Percentiles rank a stretch among this genome's conserved stretches.
phyloP scores from a whole-genome alignment of 2,329 filamentous ascomycete species.

The Aspergillus versicolor region DNA sequence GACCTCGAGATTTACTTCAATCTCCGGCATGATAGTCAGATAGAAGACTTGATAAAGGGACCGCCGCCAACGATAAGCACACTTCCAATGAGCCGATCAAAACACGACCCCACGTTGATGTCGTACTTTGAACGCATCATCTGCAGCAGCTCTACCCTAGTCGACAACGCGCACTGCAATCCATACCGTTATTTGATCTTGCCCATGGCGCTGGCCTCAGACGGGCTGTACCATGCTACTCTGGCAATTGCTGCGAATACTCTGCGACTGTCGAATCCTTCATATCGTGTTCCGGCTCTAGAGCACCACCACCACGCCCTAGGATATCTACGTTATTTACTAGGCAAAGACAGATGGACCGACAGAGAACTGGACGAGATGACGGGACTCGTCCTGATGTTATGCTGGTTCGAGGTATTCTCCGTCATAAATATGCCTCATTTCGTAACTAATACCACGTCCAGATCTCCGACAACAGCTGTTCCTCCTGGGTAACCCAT shows the following conservation, averaged over 20 bases:
- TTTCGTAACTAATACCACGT: too few relatives aligned
- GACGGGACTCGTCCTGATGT: slow-evolving; percentile 26
- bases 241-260: slow-evolving; percentile 28
- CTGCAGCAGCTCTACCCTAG: slow-evolving; percentile 27
- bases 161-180: slow-evolving; percentile 27
- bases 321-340: background rate
- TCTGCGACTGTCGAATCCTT: slow-evolving; percentile 20
- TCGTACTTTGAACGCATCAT: slow-evolving; percentile 28
- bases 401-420: slow-evolving; percentile 27
- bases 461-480: slow-evolving; percentile 27
- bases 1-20: background rate
- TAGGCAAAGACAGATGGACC: background rate
- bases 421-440: rapidly evolving
- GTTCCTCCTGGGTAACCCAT: slow-evolving; percentile 28
- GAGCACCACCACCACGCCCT: slow-evolving; percentile 16
- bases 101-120: slow-evolving; percentile 19
- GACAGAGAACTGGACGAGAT: slow-evolving; percentile 26
- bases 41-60: background rate
- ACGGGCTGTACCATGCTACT: slow-evolving; percentile 28
- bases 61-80: background rate
- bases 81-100: too few relatives aligned
- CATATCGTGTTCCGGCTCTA: slow-evolving; percentile 22
- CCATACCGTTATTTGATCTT: slow-evolving; percentile 30
- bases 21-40: background rate
- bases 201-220: slow-evolving; percentile 27